Conservation (phyloP, 768 basidiomycete genomes). For the Phylloporus sp. region DNA sequence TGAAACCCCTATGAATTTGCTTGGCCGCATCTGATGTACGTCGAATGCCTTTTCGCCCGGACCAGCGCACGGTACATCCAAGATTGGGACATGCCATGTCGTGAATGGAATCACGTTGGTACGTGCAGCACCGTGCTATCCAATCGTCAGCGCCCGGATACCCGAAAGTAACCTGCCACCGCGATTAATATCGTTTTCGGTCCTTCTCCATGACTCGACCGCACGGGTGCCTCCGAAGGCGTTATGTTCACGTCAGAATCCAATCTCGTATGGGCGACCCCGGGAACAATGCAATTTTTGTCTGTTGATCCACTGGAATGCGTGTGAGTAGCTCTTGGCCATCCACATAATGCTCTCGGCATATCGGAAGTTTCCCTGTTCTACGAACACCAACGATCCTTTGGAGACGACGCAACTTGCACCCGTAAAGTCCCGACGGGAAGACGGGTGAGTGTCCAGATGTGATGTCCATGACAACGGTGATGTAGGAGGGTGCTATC, state of each 20-base stretch:
- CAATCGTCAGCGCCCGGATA: not conserved
- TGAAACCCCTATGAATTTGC: too few species aligned
- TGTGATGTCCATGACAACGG: conserved; percentile 9
- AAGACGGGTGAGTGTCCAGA: not conserved
- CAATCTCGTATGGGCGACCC: not conserved
- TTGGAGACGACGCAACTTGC: not conserved
- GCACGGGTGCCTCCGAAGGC: too few species aligned
- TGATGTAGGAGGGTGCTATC: too few species aligned
- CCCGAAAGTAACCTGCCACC: too few species aligned
- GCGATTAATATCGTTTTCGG: not conserved
- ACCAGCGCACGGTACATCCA: too few species aligned
- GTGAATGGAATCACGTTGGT: not conserved
- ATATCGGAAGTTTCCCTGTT: not conserved
- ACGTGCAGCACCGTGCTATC: not conserved
- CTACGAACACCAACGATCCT: too few species aligned
- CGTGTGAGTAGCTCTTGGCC: not conserved
- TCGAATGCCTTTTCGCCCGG: not conserved
- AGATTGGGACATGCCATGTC: not conserved
- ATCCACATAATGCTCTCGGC: not conserved
- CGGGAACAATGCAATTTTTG: not conserved
- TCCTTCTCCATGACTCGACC: not conserved
- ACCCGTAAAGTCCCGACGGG: not conserved
- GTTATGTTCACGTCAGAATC: too few species aligned
- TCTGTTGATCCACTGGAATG: not conserved
- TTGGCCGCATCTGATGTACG: not conserved